These are phyloP conservation scores for Helotiales sp. DNA, from an alignment of 2,329 filamentous ascomycete genomes.

Conservation along the genomic window DNA sequence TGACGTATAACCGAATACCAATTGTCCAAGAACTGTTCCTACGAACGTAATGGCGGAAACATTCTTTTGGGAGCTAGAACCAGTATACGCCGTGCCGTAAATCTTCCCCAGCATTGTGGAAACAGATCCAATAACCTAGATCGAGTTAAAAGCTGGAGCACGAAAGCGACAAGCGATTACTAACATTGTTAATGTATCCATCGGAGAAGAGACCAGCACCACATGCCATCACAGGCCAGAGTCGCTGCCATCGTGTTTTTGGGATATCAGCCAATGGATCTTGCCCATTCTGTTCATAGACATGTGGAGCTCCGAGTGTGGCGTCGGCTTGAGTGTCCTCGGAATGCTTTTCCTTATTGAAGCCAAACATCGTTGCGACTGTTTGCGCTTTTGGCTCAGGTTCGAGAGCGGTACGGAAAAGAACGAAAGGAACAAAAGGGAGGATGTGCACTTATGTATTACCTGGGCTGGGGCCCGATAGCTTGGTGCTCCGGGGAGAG, in stretches of 20 bases:
- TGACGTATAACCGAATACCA: slow-evolving; percentile 76
- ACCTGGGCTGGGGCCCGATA: not conserved
- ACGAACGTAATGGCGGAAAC: slow-evolving; percentile 83
- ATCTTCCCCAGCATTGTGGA: slow-evolving; percentile 71
- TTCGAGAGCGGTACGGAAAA: not conserved
- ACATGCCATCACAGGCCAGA: slow-evolving; percentile 73
- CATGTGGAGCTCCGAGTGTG: slow-evolving; percentile 13
- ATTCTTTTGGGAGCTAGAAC: slow-evolving; percentile 69
- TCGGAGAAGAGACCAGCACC: slow-evolving; percentile 90
- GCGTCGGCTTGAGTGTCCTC: slow-evolving; percentile 1
- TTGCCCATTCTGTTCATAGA: slow-evolving; percentile 6
- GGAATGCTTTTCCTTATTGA: not conserved
- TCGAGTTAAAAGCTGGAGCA: slow-evolving; percentile 1
- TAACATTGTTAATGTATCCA: slow-evolving; percentile 85
- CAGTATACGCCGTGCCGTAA: slow-evolving; percentile 69
- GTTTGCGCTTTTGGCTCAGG: not conserved
- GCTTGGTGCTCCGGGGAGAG: not conserved
- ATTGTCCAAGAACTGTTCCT: slow-evolving; percentile 80
- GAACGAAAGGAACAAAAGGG: not conserved
- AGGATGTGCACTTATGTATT: not conserved
- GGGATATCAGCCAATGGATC: slow-evolving; percentile 22
- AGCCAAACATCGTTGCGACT: slow-evolving; percentile 8
- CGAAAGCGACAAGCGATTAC: slow-evolving; percentile 16
- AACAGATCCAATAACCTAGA: slow-evolving; percentile 81
- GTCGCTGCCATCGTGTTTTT: slow-evolving; percentile 28